Evolutionary conservation across 257 asterid genomes (phyloP).

Genomic region (Ocimum tenuiflorum): DNA sequence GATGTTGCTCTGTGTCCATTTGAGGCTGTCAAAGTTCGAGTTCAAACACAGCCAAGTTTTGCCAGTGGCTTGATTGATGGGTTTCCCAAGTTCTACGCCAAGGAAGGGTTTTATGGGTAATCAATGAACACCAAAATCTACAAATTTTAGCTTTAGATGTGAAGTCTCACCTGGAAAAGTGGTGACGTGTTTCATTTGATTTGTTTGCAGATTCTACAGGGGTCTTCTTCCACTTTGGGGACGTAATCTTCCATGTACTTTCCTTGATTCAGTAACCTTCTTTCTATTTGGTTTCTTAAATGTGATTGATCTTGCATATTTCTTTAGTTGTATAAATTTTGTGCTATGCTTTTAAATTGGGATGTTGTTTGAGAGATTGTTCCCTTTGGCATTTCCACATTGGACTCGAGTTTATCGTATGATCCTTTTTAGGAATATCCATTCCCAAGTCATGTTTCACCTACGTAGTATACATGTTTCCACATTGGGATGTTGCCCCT

Average conservation of each 20-base stretch:
- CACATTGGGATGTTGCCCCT: too few species aligned
- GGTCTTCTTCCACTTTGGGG: slow-evolving; percentile 81
- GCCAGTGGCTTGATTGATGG: slow-evolving; percentile 68
- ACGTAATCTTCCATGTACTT: slow-evolving; percentile 70
- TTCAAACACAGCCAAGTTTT: slow-evolving; percentile 48
- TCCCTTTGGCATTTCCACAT: background rate
- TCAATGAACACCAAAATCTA: background rate
- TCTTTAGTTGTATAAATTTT: background rate
- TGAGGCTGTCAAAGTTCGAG: slow-evolving; percentile 70
- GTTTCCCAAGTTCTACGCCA: slow-evolving; percentile 52
- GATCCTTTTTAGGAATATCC: background rate
- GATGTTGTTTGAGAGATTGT: background rate
- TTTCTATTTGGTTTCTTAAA: background rate
- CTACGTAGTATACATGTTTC: background rate
- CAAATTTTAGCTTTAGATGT: background rate
- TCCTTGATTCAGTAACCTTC: slow-evolving; percentile 13
- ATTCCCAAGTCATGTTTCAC: background rate
- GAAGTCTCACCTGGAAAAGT: background rate
- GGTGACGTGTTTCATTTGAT: slow-evolving; percentile 10
- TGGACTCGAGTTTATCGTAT: too few species aligned
- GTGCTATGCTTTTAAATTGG: background rate
- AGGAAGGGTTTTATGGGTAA: slow-evolving; percentile 58
- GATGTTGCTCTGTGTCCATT: slow-evolving; percentile 76
- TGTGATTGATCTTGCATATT: background rate
- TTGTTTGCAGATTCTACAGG: slow-evolving; percentile 50